Conservation (phyloP, 2,329 filamentous ascomycete genomes). For the Cordyceps cateniannulata region DNA sequence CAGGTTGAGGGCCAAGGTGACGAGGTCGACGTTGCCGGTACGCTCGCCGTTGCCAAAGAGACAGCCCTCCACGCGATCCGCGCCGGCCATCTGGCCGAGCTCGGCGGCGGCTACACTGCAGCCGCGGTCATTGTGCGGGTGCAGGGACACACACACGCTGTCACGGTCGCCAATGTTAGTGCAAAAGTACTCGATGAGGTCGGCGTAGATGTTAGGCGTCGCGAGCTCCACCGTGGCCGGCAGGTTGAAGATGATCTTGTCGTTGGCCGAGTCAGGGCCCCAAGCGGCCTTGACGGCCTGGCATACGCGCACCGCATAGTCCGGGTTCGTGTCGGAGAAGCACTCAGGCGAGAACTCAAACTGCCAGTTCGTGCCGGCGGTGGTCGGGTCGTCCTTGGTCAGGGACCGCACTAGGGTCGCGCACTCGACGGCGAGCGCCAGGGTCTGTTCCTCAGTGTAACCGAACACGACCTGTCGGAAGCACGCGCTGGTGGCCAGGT, state of each 20-base stretch:
- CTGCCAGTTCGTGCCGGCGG: conserved; percentile 58
- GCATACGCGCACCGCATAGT: conserved; percentile 77
- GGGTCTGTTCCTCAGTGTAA: conserved; percentile 73
- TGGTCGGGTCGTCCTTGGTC: conserved; percentile 67
- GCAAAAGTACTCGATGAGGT: conserved; percentile 96
- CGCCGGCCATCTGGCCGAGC: conserved; percentile 92
- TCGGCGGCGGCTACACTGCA: conserved; percentile 87
- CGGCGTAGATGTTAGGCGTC: conserved; percentile 86
- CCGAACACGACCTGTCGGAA: conserved; percentile 89
- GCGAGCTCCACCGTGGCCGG: conserved; percentile 93
- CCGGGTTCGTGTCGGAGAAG: conserved; percentile 84
- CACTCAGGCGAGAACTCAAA: conserved; percentile 83
- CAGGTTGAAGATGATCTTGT: conserved; percentile 86
- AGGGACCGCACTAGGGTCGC: conserved; percentile 80
- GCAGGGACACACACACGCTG: conserved; percentile 81
- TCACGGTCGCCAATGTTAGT: conserved; percentile 75
- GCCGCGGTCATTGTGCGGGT: conserved; percentile 92
- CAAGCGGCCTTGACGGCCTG: conserved; percentile 92
- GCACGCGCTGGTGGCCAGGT: conserved; percentile 92
- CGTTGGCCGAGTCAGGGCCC: conserved; percentile 71
- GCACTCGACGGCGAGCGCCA: conserved; percentile 79
- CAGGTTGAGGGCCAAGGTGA: conserved; percentile 86
- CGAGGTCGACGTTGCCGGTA: conserved; percentile 91
- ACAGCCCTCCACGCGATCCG: conserved; percentile 88
- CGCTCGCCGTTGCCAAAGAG: conserved; percentile 89